These are phyloP conservation scores for Suillus brevipes DNA, from an alignment of 768 basidiomycete species.

Conservation along the genomic window DNA sequence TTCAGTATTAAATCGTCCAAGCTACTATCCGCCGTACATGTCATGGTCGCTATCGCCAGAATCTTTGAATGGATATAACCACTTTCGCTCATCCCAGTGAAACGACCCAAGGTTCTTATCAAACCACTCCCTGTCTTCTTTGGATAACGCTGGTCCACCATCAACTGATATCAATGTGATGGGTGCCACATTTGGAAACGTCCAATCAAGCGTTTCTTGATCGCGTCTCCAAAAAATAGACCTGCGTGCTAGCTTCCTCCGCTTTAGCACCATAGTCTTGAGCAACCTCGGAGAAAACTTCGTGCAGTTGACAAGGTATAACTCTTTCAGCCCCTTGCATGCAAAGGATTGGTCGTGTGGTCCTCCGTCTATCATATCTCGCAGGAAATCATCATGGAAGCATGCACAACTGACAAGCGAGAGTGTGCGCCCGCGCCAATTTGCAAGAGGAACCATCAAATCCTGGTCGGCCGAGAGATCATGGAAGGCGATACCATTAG, in stretches of 20 bases:
- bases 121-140: slow-evolving; percentile 7
- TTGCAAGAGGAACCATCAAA: slow-evolving; percentile 5
- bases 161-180: slow-evolving; percentile 6
- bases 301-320: slow-evolving; percentile 1
- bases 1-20: not conserved
- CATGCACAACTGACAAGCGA: slow-evolving; percentile 2
- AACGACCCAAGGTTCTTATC: slow-evolving; percentile 3
- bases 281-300: not conserved
- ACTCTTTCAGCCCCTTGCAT: slow-evolving; percentile 3
- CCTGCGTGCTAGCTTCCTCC: not conserved
- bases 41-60: not conserved
- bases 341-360: not conserved
- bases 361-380: slow-evolving; percentile 3
- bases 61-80: not conserved
- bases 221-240: not conserved
- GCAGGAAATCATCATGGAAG: slow-evolving; percentile 7
- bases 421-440: slow-evolving; percentile 2
- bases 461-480: not conserved
- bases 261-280: not conserved
- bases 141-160: slow-evolving; percentile 3
- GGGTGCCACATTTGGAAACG: slow-evolving; percentile 8
- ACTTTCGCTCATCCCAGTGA: slow-evolving; percentile 6
- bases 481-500: not conserved
- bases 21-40: not conserved
- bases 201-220: not conserved